Percentiles rank a stretch among this genome's conserved stretches.
Evolutionary conservation across 2,329 filamentous ascomycete species (phyloP).

Genomic region (Aureobasidium uvarum): DNA sequence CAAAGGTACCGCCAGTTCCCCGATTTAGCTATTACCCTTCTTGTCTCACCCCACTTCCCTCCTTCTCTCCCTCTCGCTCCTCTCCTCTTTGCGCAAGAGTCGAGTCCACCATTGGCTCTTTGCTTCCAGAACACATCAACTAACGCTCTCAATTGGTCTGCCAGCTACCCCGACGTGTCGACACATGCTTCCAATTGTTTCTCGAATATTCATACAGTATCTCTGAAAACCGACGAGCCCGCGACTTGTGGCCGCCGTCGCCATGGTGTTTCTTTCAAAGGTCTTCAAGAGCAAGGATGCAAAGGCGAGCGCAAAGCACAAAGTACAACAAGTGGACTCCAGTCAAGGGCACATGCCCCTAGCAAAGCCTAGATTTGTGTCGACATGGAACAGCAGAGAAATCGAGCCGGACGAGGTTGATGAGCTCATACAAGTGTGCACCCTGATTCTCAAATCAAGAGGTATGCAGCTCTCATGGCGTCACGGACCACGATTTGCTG

Average conservation of each 20-base stretch:
- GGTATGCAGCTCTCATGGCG: constrained; percentile 57
- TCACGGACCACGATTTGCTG: background rate
- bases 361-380: constrained; percentile 73
- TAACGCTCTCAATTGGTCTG: background rate
- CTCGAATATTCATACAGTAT: background rate
- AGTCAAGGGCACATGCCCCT: constrained; percentile 54
- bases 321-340: constrained; percentile 49
- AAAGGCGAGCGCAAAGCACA: constrained; percentile 60
- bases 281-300: constrained; percentile 73
- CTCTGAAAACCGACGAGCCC: background rate
- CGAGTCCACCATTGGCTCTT: background rate
- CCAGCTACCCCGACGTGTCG: background rate
- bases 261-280: constrained; percentile 59
- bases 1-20: constrained; percentile 6
- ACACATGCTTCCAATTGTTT: background rate
- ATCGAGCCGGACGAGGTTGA: constrained; percentile 89
- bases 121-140: background rate
- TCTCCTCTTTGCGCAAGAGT: background rate
- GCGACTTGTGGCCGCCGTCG: constrained; percentile 1
- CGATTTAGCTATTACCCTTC: background rate
- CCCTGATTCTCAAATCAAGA: constrained; percentile 88
- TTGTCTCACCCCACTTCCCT: background rate
- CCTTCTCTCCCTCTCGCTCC: background rate
- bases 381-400: constrained; percentile 78
- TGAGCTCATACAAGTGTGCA: constrained; percentile 80